A percentile compares a stretch with the other conserved stretches of the same genome.
phyloP scores from a whole-genome alignment of 805 yeast species.

The Ogataea paradorogensis region DNA sequence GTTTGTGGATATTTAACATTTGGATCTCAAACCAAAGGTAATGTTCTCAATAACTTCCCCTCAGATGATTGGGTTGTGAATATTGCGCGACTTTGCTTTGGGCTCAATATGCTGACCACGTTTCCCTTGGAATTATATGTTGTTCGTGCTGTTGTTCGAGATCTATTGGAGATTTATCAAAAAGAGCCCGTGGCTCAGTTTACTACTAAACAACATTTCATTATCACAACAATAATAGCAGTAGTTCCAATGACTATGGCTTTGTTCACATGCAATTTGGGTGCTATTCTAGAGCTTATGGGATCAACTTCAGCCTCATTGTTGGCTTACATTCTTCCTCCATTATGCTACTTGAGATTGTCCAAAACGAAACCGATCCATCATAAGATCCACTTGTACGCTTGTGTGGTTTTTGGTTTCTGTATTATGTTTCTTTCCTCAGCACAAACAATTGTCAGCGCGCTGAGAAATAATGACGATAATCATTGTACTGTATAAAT shows the following conservation, averaged over 20 bases:
- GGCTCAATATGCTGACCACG: slow-evolving; percentile 88
- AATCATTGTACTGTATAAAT: slow-evolving; percentile 44
- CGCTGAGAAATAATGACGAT: slow-evolving; percentile 38
- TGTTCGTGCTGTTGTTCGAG: slow-evolving; percentile 80
- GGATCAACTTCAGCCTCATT: slow-evolving; percentile 93
- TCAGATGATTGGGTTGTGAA: slow-evolving; percentile 71
- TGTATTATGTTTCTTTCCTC: slow-evolving; percentile 80
- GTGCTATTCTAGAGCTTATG: slow-evolving; percentile 82
- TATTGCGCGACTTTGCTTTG: slow-evolving; percentile 86
- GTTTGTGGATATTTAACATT: slow-evolving; percentile 74
- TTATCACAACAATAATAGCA: slow-evolving; percentile 64
- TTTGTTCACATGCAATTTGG: slow-evolving; percentile 79
- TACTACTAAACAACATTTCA: slow-evolving; percentile 49
- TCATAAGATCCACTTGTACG: slow-evolving; percentile 55
- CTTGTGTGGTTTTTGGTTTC: slow-evolving; percentile 69
- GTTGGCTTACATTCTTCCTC: slow-evolving; percentile 91
- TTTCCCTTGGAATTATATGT: slow-evolving; percentile 90
- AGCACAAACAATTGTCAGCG: slow-evolving; percentile 58
- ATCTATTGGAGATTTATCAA: slow-evolving; percentile 41
- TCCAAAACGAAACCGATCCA: slow-evolving; percentile 41
- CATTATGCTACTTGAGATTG: slow-evolving; percentile 72
- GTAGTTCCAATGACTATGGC: slow-evolving; percentile 72
- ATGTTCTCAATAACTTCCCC: slow-evolving; percentile 83
- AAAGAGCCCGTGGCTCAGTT: slow-evolving; percentile 18
- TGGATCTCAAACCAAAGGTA: slow-evolving; percentile 78